Base-by-base conservation (phyloP, 2,329 filamentous ascomycete genomes). In the Huntiella decipiens region DNA sequence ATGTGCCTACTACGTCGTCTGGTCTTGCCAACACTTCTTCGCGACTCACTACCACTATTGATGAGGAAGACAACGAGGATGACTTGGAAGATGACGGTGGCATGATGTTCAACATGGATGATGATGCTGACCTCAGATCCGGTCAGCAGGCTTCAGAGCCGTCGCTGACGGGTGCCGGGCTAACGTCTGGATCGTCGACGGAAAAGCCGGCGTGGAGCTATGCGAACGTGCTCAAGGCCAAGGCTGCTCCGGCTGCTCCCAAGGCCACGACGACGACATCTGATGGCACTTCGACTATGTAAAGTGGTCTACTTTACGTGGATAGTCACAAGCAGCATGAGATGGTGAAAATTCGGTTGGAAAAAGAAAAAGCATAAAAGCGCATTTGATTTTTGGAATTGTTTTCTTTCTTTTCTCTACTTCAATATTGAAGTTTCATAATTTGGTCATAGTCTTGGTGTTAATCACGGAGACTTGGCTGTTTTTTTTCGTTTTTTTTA, bases 61-160 rank as follows among this genome's bases (percentile, higher is more conserved):
- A 49, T n/a, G 47, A 49, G 32, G 47, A 49, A 35, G 47, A 49
- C 13, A 28, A 31, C 12, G 39, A 28, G 28, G 39, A 41, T 12
- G 39, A 41, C 11, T 12, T 31, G 5, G 37, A 38, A 10, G 39
- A 41, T 13, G 43, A 40, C 15, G 44, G 40, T 33, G 44, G 34
- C 6, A 49, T 49, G 47, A 16, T 49, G 38, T 49, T 49, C 31
- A 44, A 49, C n/a, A 49, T 49, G 47, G 47, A 49, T 15, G 47
- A 49, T 15, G 43, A 49, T 11, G 47, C 36, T 5, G 35, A 39
- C 10, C 8, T 16, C n/a, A 10, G 36, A 44, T 17, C 33, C 12
- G 15, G 43, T 16, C 7, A 15, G 43, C 19, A 43, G 19, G 17
- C 34, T 43, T 10, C 22, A 28, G 22, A 28, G 8, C 3, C 7